Evolutionary conservation across 352 stramenopile genomes (phyloP), one percentile per base, ranked within the genome.

Genomic region (Phytophthora pluvialis): DNA sequence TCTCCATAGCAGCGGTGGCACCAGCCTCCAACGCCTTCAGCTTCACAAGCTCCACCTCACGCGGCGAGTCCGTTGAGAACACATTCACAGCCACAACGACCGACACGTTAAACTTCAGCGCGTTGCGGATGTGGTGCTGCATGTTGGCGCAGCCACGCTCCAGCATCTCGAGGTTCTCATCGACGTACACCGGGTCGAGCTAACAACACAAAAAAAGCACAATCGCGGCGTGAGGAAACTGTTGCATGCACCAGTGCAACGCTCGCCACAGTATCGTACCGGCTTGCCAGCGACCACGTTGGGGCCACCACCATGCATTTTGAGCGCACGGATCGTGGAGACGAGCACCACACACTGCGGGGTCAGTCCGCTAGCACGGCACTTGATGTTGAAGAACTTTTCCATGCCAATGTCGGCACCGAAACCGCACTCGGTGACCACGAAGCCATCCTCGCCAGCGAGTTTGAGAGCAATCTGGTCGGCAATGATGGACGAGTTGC

Each of bases 341-440:
- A 99, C 98, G 33, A 99, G 93, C 42, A 99, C 97, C 38, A 97
- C 97, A 61, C 93, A 99, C 67, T 98, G 92, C 8, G 98, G 98
- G n/a, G 88, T 96, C 7, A 99, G 77, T 13, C 95, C 97, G 60
- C 85, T 98, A 33, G 90, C 86, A 32, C 97, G 89, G 74, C 97
- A 99, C 83, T 99, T 99, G 70, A 99, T 99, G 84, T 99, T 99
- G 78, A 99, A 99, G 73, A 99, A 99, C 78, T 99, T 98, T 65
- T 98, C 93, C 79, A 98, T 95, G 49, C 91, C 93, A 60, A 99
- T 98, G 67, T 99, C 97, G 9, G 97, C 97, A 38, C 98, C 98
- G 70, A 99, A 99, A 9, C 97, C 97, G 13, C 96, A 97, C 72
- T 99, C 97, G 0, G 97, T 99, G 21, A 99, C 90, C 36, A 98